phyloP scores from a whole-genome alignment of 306 rosid genomes.

The Cercis canadensis region DNA sequence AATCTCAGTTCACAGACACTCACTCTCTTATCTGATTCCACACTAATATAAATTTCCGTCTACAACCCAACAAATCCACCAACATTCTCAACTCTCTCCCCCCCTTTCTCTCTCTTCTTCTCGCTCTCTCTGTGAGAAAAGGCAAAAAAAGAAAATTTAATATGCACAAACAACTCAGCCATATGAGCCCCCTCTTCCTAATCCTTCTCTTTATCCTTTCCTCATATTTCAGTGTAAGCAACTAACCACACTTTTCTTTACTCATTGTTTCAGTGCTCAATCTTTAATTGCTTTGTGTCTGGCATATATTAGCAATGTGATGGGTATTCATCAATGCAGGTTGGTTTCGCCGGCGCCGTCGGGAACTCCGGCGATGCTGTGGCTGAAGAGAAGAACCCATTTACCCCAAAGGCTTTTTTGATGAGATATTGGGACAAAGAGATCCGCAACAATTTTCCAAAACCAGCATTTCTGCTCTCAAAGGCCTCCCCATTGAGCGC shows the following conservation, averaged over 20 bases:
- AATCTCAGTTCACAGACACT: no score
- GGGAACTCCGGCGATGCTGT: conserved; percentile 19
- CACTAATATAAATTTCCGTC: conserved; percentile 51
- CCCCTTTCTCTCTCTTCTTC: not conserved
- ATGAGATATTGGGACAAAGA: conserved; percentile 89
- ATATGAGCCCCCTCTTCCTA: conserved; percentile 40
- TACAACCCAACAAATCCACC: conserved; percentile 48
- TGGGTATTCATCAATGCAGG: conserved; percentile 71
- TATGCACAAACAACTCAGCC: conserved; percentile 50
- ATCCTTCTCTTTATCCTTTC: conserved; percentile 59
- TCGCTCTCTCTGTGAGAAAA: conserved; percentile 12
- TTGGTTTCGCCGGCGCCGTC: conserved; percentile 33
- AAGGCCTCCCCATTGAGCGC: conserved; percentile 82
- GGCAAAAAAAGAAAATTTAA: conserved; percentile 14
- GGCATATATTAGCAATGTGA: conserved; percentile 1
- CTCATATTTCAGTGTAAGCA: conserved; percentile 73
- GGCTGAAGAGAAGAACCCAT: conserved; percentile 60
- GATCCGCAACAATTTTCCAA: conserved; percentile 68
- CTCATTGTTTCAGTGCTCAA: not conserved
- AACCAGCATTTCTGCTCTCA: conserved; percentile 63
- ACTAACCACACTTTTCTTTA: not conserved
- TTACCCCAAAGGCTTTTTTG: conserved; percentile 72
- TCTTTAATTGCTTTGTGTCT: conserved; percentile 8
- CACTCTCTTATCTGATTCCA: no score
- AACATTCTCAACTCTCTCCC: conserved; percentile 44